phyloP scores from a whole-genome alignment of 345 rosid species.

The Acer negundo region DNA sequence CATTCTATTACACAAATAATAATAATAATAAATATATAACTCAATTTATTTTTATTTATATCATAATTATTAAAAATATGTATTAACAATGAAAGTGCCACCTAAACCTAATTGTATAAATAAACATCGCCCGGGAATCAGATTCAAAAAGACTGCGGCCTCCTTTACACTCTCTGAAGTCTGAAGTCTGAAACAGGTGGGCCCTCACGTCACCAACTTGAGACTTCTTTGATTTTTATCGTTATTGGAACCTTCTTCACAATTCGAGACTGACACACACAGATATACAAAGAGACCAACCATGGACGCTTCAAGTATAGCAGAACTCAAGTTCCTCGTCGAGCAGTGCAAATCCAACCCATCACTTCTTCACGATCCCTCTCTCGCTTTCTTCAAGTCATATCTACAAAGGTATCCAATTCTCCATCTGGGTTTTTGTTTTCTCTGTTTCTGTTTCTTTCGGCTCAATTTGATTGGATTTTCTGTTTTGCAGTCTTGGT shows the following conservation, averaged over 20 bases:
- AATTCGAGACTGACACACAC: too few species aligned
- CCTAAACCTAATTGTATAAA: too few species aligned
- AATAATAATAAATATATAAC: too few species aligned
- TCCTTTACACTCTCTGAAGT: background rate
- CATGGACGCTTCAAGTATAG: conserved; percentile 50
- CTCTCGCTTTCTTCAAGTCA: conserved; percentile 65
- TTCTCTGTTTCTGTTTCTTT: background rate
- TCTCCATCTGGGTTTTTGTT: background rate
- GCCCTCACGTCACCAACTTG: too few species aligned
- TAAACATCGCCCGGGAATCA: background rate
- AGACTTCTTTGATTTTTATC: too few species aligned
- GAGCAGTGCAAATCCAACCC: conserved; percentile 61
- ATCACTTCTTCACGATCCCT: conserved; percentile 61
- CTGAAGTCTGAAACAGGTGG: too few species aligned
- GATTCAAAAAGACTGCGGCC: background rate
- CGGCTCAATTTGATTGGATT: background rate
- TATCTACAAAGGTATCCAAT: conserved; percentile 56
- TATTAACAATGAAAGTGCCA: too few species aligned
- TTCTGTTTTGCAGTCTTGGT: conserved; percentile 57
- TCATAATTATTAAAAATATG: too few species aligned
- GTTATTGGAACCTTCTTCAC: too few species aligned
- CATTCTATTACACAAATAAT: too few species aligned
- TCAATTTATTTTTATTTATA: too few species aligned
- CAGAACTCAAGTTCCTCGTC: conserved; percentile 50
- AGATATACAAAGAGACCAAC: background rate